Evolutionary conservation across 305 asterid genomes (phyloP).

Genomic region (Solanum hybrid): DNA sequence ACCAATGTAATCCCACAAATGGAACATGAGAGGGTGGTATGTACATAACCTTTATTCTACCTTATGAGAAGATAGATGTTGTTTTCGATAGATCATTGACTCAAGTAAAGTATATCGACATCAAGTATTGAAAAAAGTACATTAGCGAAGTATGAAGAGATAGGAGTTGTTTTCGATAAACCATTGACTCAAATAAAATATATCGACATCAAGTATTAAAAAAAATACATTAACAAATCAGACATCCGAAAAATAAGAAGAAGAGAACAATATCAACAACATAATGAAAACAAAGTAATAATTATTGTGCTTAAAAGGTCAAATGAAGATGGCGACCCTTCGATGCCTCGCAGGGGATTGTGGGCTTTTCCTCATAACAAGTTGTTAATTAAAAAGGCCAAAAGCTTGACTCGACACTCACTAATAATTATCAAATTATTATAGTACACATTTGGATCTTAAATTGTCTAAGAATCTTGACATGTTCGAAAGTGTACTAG

Average conservation of each 20-base stretch:
- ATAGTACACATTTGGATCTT: not conserved
- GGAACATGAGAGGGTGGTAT: not conserved
- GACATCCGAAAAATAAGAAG: not conserved
- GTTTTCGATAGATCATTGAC: not conserved
- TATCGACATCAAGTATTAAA: too few species aligned
- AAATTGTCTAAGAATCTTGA: not conserved
- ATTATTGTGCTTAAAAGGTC: not conserved
- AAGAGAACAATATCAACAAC: not conserved
- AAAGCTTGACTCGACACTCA: not conserved
- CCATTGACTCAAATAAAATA: not conserved
- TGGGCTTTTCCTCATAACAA: not conserved
- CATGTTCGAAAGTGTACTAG: not conserved
- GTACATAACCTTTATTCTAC: too few species aligned
- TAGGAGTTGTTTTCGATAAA: too few species aligned
- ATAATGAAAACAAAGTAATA: not conserved
- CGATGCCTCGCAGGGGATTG: not conserved
- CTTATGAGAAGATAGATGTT: not conserved
- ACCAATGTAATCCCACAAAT: too few species aligned
- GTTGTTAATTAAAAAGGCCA: not conserved
- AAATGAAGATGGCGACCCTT: not conserved
- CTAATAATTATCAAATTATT: not conserved
- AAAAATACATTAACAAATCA: not conserved
- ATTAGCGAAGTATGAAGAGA: too few species aligned
- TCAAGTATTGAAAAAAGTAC: too few species aligned
- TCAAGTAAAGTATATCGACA: not conserved